Base-by-base conservation (phyloP, 73 alveolate species). In the Paramecium biaurelia region DNA sequence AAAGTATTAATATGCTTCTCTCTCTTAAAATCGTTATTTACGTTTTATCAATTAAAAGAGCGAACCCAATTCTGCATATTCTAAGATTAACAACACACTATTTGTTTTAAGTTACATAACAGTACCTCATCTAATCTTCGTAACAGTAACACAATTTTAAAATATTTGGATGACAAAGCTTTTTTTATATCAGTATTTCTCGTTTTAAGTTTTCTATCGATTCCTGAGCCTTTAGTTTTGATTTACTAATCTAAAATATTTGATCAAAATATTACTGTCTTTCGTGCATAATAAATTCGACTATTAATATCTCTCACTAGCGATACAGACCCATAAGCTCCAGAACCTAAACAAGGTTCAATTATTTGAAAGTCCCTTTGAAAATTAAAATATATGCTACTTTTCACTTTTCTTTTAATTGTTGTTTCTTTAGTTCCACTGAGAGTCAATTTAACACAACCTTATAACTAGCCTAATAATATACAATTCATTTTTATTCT, bases 301-400 rank as follows among this genome's bases (percentile, higher is more conserved):
- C 98, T 93, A 85, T 95, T 95, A 93, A 94, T 88, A 79, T 95
- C 97, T 30, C 96, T 95, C 35, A 93, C 98, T 32, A 95, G 93
- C 79, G 92, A 92, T 7, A 95, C 98, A 32, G 94, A 93, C 23
- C 98, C 98, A 76, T 93, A 95, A 15, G 98, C 94, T 23, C 98
- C 98, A 59, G 92, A 86, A 8, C 98, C 98, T 20, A 95, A 45
- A 49, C 93, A 93, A 56, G 34, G 7, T 86, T 58, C 76, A 34
- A 57, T 74, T 32, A 74, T 63, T 14, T 30, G 20, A 63, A 63
- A 63, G 87, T 37, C 87, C 87, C 87, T 37, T 67, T 23, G 59
- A 63, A 63, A 26, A 26, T 23, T 63, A 63, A 3, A 58, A 18
- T 58, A 18, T 58, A 58, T 2, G 18, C 1, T 30, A 63, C 84